Evolutionary conservation across 192 early-diverging fungal species (phyloP), one percentile per base, ranked within the genome.

Genomic region (Entophlyctis luteolus): DNA sequence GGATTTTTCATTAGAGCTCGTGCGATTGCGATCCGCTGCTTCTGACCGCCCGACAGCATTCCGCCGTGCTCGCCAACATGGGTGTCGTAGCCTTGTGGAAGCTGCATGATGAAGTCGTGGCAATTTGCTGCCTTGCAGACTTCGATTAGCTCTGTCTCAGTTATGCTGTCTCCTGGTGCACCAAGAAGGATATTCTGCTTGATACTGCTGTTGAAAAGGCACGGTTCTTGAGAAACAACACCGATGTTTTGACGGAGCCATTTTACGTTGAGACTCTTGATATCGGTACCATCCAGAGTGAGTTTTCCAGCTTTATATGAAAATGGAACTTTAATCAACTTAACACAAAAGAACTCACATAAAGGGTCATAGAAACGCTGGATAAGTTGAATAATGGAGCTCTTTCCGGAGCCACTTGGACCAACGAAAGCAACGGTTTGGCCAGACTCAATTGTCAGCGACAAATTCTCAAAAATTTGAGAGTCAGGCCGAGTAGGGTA

Each of bases 1-100:
- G 95, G 93, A 69, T 94, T 84, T 63, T 88, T 89, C 42, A 95
- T 84, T 36, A 97, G 74, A 18, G 92, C 92, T 54, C 95, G 84
- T 0, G 95, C 95, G 83, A 98, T 98, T 50, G 93, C 92, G 72
- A 98, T 93, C 66, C 96, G 88, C 79, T 96, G 93, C 72, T 94
- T 94, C 74, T 95, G 91, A 39, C 92, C 92, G 53, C 93, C 93
- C 59, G 87, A 90, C 16, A 94, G 67, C 63, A 89, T 86, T 4
- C 57, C 48, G 25, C 74, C 77, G 50, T 81, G 75, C 69, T 92
- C 91, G 62, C 95, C 95, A 27, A 96, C 91, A 28, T 70, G 67
- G 16, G 93, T 95, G 49, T 93, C 86, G 57, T 89, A 88, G 14
- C 87, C 87, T 18, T 94, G 70, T 5, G 94, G 93, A 8, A 96